Evolutionary conservation across 2,329 filamentous ascomycete genomes (phyloP).

Genomic region (Pseudogymnoascus sp.): DNA sequence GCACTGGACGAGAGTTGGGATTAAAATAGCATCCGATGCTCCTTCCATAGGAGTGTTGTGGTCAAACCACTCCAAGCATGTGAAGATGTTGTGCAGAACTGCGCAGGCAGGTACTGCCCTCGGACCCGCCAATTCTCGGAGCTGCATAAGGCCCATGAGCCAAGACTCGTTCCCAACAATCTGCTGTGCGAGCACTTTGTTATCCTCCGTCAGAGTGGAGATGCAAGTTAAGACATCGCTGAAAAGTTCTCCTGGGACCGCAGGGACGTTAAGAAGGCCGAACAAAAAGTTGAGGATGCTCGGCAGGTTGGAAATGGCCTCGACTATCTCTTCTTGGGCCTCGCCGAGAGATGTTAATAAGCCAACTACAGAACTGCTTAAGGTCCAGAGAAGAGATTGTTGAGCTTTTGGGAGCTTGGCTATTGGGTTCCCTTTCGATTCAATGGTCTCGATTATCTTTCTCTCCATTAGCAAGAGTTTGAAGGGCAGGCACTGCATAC

Average conservation of each 20-base stretch:
- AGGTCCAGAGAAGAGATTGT: slow-evolving; percentile 46
- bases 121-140: slow-evolving; percentile 42
- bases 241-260: slow-evolving; percentile 31
- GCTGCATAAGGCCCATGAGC: slow-evolving; percentile 42
- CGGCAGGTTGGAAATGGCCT: slow-evolving; percentile 43
- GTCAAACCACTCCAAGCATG: slow-evolving; percentile 46
- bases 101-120: slow-evolving; percentile 52
- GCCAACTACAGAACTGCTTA: slow-evolving; percentile 46
- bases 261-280: slow-evolving; percentile 38
- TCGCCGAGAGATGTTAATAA: slow-evolving; percentile 49
- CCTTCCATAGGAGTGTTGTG: slow-evolving; percentile 41
- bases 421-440: slow-evolving; percentile 35
- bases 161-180: slow-evolving; percentile 45
- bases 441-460: slow-evolving; percentile 26
- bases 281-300: slow-evolving; percentile 49
- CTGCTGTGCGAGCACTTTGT: slow-evolving; percentile 43
- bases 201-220: slow-evolving; percentile 54
- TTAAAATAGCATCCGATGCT: slow-evolving; percentile 43
- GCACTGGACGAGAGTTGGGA: slow-evolving; percentile 36
- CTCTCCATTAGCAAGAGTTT: slow-evolving; percentile 10
- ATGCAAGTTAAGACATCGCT: slow-evolving; percentile 48
- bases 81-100: slow-evolving; percentile 56
- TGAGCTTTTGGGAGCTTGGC: slow-evolving; percentile 46
- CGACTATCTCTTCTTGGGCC: slow-evolving; percentile 53
- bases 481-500: not conserved